These are phyloP conservation scores for Paramecium sonneborni DNA, from an alignment of 73 alveolate species.

Conservation along the genomic window DNA sequence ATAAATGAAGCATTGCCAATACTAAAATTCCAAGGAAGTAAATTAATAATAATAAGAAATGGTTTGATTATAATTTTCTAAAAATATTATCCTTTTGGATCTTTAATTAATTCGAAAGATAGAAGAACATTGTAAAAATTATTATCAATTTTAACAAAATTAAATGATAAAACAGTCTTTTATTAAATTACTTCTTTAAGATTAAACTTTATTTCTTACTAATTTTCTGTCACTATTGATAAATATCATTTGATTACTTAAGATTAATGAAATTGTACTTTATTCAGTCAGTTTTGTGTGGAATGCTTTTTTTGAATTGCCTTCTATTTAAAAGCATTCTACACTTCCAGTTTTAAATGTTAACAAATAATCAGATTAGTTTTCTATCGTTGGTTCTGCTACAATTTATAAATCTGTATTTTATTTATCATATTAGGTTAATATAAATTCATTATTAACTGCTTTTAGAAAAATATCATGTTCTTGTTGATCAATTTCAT, in stretches of 20 bases:
- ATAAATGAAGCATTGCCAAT: not conserved
- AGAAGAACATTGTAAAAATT: conserved; percentile 7
- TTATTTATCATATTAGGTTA: not conserved
- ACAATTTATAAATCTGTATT: not conserved
- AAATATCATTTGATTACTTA: not conserved
- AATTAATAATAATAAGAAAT: not conserved
- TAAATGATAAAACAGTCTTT: conserved; percentile 38
- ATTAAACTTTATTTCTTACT: not conserved
- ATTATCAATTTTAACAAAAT: conserved; percentile 35
- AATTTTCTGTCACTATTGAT: not conserved
- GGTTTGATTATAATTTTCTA: conserved; percentile 11
- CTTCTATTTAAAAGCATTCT: not conserved
- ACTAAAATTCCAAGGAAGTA: conserved; percentile 22
- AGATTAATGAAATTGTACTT: not conserved
- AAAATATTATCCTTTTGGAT: conserved; percentile 14
- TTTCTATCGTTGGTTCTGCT: conserved; percentile 13
- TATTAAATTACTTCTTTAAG: not conserved
- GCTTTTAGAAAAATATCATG: conserved; percentile 1
- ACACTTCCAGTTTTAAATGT: not conserved
- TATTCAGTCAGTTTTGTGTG: conserved; percentile 13
- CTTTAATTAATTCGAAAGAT: not conserved
- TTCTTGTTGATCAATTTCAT: conserved; percentile 27
- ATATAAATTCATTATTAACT: not conserved
- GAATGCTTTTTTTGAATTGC: not conserved
- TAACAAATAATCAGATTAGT: not conserved